Base-by-base conservation (phyloP, 192 early-diverging fungal genomes). In the Backusella tuberculispora region DNA sequence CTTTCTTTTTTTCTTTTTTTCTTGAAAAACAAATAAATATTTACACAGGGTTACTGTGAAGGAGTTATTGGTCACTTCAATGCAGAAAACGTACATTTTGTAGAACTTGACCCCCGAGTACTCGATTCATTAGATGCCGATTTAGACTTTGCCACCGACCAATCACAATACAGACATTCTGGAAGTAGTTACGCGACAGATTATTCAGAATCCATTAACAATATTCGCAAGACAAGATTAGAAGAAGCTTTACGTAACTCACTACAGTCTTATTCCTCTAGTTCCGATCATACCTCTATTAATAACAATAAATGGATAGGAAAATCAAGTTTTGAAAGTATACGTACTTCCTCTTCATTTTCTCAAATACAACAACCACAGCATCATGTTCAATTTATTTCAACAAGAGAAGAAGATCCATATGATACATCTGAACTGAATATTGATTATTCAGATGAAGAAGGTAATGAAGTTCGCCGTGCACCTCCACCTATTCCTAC, bases 41-140 rank as follows among this genome's bases (percentile, higher is more conserved):
- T 0, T 34, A 24, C 12, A 60, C 21, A 60, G 88, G 88, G 88
- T 10, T 88, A 85, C 53, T 89, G 88, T 69, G 84, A 89, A 69
- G 86, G 84, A 10, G 83, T 89, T 4, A 74, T 86, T 21, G 88
- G 88, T 3, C 74, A 70, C 7, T 88, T 88, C 68, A 77, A 76
- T 42, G 88, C 84, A 44, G 78, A 74, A 44, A 78, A 72, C 21
- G 88, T 89, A 19, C 80, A 85, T 19, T 88, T 89, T 72, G 81
- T 83, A 19, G 81, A 83, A 74, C 75, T 83, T 7, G 81, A 83
- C 43, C 81, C 81, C 2, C 71, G 78, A 14, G 81, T 83, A 43
- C 48, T 83, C n/a, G 78, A 78, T 6, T 78, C 77, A 17, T 38
- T 83, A 9, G 81, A 82, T 69, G 70, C 74, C 9, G 75, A 69